Evolutionary conservation across 2,329 filamentous ascomycete genomes (phyloP).

Genomic region (Elsinoe australis): DNA sequence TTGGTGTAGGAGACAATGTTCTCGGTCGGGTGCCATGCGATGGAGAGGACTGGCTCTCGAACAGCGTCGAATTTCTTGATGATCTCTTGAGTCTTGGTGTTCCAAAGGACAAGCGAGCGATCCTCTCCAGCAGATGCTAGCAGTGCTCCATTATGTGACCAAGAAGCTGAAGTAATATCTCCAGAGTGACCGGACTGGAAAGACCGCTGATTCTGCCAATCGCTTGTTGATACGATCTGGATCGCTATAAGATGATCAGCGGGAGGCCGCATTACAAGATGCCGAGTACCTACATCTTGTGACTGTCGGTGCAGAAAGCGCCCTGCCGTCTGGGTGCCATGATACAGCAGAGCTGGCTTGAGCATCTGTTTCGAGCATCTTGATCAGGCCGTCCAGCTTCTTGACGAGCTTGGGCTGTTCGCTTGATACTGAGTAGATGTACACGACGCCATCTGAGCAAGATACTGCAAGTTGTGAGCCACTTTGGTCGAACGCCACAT

Average conservation of each 20-base stretch:
- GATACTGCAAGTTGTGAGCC: constrained; percentile 71
- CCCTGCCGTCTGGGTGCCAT: constrained; percentile 92
- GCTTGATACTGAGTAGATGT: constrained; percentile 74
- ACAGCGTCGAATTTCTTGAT: constrained; percentile 67
- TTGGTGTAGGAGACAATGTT: constrained; percentile 91
- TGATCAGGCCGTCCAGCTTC: constrained; percentile 80
- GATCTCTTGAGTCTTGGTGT: constrained; percentile 76
- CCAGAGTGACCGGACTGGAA: constrained; percentile 75
- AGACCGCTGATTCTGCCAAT: constrained; percentile 77
- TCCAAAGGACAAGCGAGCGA: constrained; percentile 71
- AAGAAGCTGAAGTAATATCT: constrained; percentile 78
- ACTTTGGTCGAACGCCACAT: constrained; percentile 78
- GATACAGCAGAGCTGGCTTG: constrained; percentile 66
- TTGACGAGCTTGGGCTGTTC: constrained; percentile 74
- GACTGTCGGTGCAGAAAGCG: constrained; percentile 77
- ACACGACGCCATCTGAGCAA: constrained; percentile 80
- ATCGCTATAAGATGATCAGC: constrained; percentile 48
- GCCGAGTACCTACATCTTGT: constrained; percentile 43
- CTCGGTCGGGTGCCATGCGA: constrained; percentile 83
- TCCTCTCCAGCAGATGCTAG: constrained; percentile 57
- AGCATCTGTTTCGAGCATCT: constrained; percentile 65
- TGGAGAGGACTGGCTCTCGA: constrained; percentile 66
- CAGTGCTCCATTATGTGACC: constrained; percentile 91
- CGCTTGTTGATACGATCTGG: constrained; percentile 75
- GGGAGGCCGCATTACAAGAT: background rate